phyloP scores from a whole-genome alignment of 805 yeast species.

The Sugiyamaella smithiae region DNA sequence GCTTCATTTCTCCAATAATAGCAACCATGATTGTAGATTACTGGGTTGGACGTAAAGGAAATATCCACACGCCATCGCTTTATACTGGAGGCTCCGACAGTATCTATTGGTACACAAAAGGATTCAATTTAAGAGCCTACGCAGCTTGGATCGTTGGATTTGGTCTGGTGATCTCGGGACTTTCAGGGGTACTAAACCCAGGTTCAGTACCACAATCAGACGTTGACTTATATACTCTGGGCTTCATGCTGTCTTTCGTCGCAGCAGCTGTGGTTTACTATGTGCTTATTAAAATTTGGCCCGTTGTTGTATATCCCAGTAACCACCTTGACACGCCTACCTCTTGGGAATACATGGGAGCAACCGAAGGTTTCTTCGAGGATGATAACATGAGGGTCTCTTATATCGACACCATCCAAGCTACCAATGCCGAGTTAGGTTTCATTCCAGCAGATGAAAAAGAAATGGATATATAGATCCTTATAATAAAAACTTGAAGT shows the following conservation, averaged over 20 bases:
- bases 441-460: background rate
- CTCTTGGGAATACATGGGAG: background rate
- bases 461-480: background rate
- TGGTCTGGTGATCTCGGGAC: constrained; percentile 16
- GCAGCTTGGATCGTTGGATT: constrained; percentile 35
- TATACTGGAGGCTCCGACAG: constrained; percentile 14
- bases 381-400: background rate
- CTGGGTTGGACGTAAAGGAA: constrained; percentile 40
- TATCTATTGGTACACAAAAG: constrained; percentile 45
- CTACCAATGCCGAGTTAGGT: background rate
- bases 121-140: constrained; percentile 45
- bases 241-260: constrained; percentile 10
- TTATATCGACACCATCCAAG: background rate
- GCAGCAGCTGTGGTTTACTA: constrained; percentile 11
- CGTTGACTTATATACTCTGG: constrained; percentile 15
- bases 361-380: constrained; percentile 1
- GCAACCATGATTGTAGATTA: constrained; percentile 42
- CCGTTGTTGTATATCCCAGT: background rate
- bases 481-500: background rate
- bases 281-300: constrained; percentile 1
- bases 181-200: constrained; percentile 16
- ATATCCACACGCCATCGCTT: constrained; percentile 19
- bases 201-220: constrained; percentile 8
- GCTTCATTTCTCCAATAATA: constrained; percentile 41
- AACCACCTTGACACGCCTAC: background rate